Conservation (phyloP, 345 rosid genomes). For the Populus pruinosa region DNA sequence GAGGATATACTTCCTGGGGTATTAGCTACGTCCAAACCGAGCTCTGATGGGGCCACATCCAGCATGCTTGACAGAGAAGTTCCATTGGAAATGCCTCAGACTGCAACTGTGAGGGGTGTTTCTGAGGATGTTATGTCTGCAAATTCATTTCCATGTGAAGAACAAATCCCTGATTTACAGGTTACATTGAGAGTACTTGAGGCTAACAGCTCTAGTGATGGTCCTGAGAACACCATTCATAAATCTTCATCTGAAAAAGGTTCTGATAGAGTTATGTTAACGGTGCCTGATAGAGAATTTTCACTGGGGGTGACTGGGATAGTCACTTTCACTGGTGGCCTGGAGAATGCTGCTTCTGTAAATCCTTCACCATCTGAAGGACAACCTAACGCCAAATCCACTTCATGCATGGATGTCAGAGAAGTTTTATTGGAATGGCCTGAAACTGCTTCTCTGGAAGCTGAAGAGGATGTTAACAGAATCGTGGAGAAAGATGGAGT, state of each 20-base stretch:
- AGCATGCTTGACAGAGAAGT: constrained; percentile 6
- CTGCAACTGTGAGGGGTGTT: neutral
- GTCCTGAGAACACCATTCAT: no score
- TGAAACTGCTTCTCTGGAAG: constrained; percentile 4
- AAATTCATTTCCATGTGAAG: constrained; percentile 20
- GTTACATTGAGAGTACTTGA: no score
- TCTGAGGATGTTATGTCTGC: constrained; percentile 22
- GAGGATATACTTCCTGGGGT: constrained; percentile 9
- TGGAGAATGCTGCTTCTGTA: no score
- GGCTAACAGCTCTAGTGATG: no score
- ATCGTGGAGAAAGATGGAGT: neutral
- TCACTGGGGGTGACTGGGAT: no score
- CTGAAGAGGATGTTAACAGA: neutral
- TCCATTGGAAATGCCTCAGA: neutral
- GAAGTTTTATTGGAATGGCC: constrained; percentile 1
- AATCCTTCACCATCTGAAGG: no score
- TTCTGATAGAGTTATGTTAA: no score
- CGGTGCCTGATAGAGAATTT: no score
- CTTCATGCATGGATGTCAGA: neutral
- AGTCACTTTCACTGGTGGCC: no score
- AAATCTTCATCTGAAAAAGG: no score
- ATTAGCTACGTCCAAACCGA: constrained; percentile 7
- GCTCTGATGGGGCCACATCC: constrained; percentile 2
- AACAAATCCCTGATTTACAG: neutral
- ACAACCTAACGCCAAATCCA: neutral